Percentiles rank a stretch among this genome's conserved stretches.
These are phyloP conservation scores for Niebla homalea DNA, from an alignment of 495 filamentous ascomycete genomes.

Conservation along the genomic window DNA sequence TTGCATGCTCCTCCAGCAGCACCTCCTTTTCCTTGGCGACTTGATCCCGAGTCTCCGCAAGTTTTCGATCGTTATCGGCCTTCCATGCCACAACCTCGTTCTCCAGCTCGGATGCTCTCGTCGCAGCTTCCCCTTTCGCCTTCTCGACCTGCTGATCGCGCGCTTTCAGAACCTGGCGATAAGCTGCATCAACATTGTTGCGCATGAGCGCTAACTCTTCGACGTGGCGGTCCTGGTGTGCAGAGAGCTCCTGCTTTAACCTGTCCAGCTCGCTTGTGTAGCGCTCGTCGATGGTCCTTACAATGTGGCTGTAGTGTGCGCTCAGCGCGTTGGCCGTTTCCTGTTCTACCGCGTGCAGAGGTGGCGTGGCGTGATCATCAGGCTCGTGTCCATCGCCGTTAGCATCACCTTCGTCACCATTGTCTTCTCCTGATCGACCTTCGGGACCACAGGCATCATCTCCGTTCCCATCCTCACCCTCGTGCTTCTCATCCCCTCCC, in stretches of 20 bases:
- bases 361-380: neutral
- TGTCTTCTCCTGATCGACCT: too few species aligned
- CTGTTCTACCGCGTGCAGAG: neutral
- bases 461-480: neutral
- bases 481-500: neutral
- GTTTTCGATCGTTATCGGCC: neutral
- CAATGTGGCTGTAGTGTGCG: conserved; percentile 19
- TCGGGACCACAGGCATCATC: neutral
- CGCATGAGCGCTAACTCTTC: conserved; percentile 14
- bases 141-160: conserved; percentile 13
- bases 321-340: conserved; percentile 17
- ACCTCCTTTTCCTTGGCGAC: neutral
- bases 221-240: conserved; percentile 5
- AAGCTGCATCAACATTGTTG: conserved; percentile 16
- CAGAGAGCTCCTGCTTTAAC: neutral
- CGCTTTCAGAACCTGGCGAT: conserved; percentile 14
- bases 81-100: neutral
- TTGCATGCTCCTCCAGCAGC: neutral
- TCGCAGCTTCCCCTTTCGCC: conserved; percentile 12
- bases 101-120: conserved; percentile 6
- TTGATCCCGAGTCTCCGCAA: neutral
- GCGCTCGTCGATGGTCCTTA: conserved; percentile 19
- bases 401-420: neutral
- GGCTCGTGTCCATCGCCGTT: neutral
- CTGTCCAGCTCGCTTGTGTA: conserved; percentile 12